These are phyloP conservation scores for Phytophthora parvispora DNA, from an alignment of 352 stramenopile species.

Conservation along the genomic window DNA sequence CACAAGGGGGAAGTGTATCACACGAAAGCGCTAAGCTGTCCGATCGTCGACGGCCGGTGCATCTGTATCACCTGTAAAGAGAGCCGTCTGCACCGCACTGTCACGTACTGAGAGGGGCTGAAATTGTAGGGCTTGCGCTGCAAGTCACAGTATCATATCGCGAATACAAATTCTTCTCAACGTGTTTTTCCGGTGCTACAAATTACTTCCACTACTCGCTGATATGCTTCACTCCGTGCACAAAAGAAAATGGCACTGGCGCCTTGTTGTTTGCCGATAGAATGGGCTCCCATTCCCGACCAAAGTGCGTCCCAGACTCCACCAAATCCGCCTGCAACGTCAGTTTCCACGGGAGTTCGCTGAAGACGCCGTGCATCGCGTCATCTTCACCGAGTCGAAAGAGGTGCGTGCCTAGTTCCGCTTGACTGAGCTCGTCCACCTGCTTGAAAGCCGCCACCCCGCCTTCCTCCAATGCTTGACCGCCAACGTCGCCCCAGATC, in stretches of 20 bases:
- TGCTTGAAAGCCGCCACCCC: constrained; percentile 21
- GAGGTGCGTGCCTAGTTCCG: constrained; percentile 26
- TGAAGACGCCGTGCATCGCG: constrained; percentile 47
- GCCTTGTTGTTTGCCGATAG: constrained; percentile 2
- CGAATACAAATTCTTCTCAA: constrained; percentile 18
- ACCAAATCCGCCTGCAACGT: constrained; percentile 35
- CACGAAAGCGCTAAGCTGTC: constrained; percentile 83
- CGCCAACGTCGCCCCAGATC: constrained; percentile 57
- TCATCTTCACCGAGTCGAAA: constrained; percentile 58
- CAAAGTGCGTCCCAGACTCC: constrained; percentile 38
- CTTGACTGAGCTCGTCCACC: constrained; percentile 28
- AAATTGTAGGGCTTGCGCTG: constrained; percentile 1
- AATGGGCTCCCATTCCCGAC: constrained; percentile 44
- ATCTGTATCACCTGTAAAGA: constrained; percentile 82
- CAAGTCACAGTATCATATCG: constrained; percentile 17
- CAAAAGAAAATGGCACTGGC: constrained; percentile 21
- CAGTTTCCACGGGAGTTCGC: constrained; percentile 39
- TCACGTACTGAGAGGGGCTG: constrained; percentile 47
- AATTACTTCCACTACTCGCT: constrained; percentile 1
- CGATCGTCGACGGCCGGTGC: constrained; percentile 81
- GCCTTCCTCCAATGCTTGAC: constrained; percentile 19
- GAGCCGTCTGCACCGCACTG: constrained; percentile 60
- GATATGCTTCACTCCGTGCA: constrained; percentile 22
- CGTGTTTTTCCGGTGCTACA: neutral
- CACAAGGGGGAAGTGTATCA: constrained; percentile 86